A percentile compares a stretch with the other conserved stretches of the same genome.
Evolutionary conservation across 495 filamentous ascomycete species (phyloP).

Genomic region (Pyronema domesticum): DNA sequence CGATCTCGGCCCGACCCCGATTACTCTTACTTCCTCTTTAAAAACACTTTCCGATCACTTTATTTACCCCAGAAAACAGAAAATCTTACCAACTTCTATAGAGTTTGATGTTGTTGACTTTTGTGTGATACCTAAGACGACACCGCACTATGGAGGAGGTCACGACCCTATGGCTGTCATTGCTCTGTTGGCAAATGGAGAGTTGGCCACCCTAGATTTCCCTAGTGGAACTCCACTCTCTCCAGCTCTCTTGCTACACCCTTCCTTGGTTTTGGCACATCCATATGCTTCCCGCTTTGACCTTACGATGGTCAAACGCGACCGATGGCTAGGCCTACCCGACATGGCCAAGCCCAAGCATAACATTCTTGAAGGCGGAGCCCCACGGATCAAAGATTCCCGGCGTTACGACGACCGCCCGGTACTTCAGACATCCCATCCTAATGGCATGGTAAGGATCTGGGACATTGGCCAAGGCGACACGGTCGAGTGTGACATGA

Average conservation of each 20-base stretch:
- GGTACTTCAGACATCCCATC: conserved; percentile 64
- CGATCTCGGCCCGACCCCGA: conserved; percentile 74
- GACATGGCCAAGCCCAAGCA: conserved; percentile 37
- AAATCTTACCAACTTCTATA: conserved; percentile 58
- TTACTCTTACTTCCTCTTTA: conserved; percentile 80
- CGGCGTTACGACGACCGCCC: conserved; percentile 67
- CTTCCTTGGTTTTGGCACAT: conserved; percentile 66
- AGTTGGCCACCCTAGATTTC: conserved; percentile 74
- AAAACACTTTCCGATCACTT: conserved; percentile 62
- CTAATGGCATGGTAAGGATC: conserved; percentile 66
- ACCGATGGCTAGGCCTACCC: conserved; percentile 55
- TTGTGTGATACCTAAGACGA: conserved; percentile 59
- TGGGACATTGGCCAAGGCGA: conserved; percentile 86
- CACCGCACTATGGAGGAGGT: conserved; percentile 68
- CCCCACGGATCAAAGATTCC: conserved; percentile 43
- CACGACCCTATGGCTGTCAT: conserved; percentile 80
- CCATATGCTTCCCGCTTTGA: conserved; percentile 60
- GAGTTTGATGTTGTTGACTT: conserved; percentile 66
- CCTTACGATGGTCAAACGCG: conserved; percentile 51
- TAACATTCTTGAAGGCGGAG: conserved; percentile 62
- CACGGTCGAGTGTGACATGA: conserved; percentile 70
- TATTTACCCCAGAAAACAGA: conserved; percentile 45
- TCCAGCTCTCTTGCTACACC: conserved; percentile 77
- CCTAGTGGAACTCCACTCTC: conserved; percentile 78
- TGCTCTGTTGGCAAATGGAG: conserved; percentile 63